phyloP scores from a whole-genome alignment of 2,329 filamentous ascomycete species.

The Phialophora tarda region DNA sequence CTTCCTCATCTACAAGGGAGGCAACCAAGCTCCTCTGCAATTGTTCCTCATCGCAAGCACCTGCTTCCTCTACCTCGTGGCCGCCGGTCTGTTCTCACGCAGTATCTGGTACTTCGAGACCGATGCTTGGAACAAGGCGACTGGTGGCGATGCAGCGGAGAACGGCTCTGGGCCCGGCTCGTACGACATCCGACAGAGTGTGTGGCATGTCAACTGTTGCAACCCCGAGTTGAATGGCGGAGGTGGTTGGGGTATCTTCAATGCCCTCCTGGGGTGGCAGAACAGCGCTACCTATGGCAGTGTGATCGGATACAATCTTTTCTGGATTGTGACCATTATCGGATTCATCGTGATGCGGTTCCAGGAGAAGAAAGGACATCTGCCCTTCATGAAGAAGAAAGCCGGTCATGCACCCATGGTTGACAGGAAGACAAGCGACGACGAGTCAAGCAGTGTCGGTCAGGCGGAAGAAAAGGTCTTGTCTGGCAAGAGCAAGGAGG shows the following conservation, averaged over 20 bases:
- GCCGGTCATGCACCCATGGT: conserved; percentile 7
- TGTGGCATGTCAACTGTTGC: conserved; percentile 88
- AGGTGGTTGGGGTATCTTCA: conserved; percentile 85
- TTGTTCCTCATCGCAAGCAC: conserved; percentile 82
- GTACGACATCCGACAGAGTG: conserved; percentile 76
- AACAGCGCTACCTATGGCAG: conserved; percentile 89
- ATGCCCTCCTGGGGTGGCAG: conserved; percentile 82
- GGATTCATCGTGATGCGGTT: conserved; percentile 70
- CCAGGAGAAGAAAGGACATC: conserved; percentile 57
- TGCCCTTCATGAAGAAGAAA: conserved; percentile 34
- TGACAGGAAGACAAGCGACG: conserved; percentile 18
- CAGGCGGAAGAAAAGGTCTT: conserved; percentile 35
- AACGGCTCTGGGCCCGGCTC: conserved; percentile 72
- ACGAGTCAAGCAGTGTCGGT: conserved; percentile 25
- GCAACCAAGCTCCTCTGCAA: conserved; percentile 70
- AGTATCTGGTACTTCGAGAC: conserved; percentile 76
- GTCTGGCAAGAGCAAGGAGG: conserved; percentile 26
- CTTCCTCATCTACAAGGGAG: conserved; percentile 77
- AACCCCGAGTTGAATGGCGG: conserved; percentile 74
- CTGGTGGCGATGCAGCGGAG: conserved; percentile 63
- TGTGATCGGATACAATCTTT: conserved; percentile 84
- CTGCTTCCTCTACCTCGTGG: conserved; percentile 82
- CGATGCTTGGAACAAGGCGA: conserved; percentile 68
- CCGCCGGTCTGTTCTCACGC: conserved; percentile 79
- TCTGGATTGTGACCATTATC: conserved; percentile 76